These are phyloP conservation scores for Myriosclerotinia scirpicola DNA, from an alignment of 2,329 filamentous ascomycete genomes.

Conservation along the genomic window DNA sequence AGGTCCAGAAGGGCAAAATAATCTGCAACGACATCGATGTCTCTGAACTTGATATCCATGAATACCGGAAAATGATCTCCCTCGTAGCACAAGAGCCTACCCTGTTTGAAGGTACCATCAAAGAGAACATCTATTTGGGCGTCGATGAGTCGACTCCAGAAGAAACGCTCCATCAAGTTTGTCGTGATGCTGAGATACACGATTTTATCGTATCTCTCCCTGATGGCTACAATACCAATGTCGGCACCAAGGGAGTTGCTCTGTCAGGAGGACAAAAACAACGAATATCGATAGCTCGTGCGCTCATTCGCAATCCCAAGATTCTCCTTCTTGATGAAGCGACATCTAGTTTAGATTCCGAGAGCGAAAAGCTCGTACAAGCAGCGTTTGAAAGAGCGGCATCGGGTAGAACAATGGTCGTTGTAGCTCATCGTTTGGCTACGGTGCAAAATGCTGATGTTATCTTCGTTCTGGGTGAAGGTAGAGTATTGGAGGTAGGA, in stretches of 20 bases:
- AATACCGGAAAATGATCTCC: constrained; percentile 64
- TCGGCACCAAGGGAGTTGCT: constrained; percentile 48
- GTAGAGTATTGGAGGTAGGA: constrained; percentile 36
- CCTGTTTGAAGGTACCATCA: constrained; percentile 60
- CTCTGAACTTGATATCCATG: constrained; percentile 54
- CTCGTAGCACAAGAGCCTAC: constrained; percentile 75
- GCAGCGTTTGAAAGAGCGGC: constrained; percentile 65
- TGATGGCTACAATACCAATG: constrained; percentile 50
- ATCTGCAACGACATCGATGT: constrained; percentile 64
- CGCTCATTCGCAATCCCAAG: constrained; percentile 52
- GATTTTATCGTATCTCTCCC: constrained; percentile 54
- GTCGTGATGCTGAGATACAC: constrained; percentile 52
- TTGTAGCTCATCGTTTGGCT: constrained; percentile 74
- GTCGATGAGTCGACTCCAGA: constrained; percentile 47
- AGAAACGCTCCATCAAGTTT: constrained; percentile 48
- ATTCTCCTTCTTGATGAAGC: constrained; percentile 60
- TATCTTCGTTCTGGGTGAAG: constrained; percentile 38
- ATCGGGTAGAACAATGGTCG: constrained; percentile 68
- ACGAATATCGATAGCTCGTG: constrained; percentile 55
- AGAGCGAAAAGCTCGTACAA: constrained; percentile 60
- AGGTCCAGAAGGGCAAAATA: constrained; percentile 62
- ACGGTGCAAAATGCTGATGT: constrained; percentile 69
- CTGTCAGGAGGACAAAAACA: constrained; percentile 58
- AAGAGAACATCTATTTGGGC: constrained; percentile 69
- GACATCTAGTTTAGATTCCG: constrained; percentile 55